These are phyloP conservation scores for Aspergillus sergii DNA, from an alignment of 2,329 filamentous ascomycete species.

Conservation along the genomic window DNA sequence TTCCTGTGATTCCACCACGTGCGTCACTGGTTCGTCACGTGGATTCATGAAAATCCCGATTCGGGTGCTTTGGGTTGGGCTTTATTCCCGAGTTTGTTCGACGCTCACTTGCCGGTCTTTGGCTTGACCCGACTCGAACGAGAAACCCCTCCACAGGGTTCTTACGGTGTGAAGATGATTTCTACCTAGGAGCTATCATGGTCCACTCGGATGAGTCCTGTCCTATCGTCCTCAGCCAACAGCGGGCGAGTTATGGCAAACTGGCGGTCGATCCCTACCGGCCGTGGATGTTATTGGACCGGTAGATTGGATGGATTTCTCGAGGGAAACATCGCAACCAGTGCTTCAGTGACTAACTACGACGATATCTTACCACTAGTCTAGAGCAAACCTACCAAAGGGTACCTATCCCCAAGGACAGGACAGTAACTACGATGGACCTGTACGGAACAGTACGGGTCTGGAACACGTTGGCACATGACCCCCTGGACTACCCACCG, in stretches of 20 bases:
- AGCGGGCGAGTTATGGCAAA: background rate
- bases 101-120: background rate
- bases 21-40: background rate
- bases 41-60: background rate
- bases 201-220: background rate
- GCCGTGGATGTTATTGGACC: background rate
- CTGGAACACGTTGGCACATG: conserved; percentile 9
- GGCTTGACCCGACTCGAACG: background rate
- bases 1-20: conserved; percentile 3
- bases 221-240: background rate
- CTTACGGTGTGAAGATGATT: background rate
- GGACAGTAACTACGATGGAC: conserved; percentile 11
- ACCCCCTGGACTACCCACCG: background rate
- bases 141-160: background rate
- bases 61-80: background rate
- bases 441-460: conserved; percentile 13
- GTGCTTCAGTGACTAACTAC: background rate
- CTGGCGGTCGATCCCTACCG: background rate
- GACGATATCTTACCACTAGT: conserved; percentile 1
- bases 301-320: background rate
- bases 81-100: background rate
- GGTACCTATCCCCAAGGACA: background rate
- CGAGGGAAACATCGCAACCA: background rate
- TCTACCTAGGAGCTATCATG: background rate
- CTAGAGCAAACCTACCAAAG: background rate